phyloP scores from a whole-genome alignment of 192 early-diverging fungal species.

The Obelidium mucronatum region DNA sequence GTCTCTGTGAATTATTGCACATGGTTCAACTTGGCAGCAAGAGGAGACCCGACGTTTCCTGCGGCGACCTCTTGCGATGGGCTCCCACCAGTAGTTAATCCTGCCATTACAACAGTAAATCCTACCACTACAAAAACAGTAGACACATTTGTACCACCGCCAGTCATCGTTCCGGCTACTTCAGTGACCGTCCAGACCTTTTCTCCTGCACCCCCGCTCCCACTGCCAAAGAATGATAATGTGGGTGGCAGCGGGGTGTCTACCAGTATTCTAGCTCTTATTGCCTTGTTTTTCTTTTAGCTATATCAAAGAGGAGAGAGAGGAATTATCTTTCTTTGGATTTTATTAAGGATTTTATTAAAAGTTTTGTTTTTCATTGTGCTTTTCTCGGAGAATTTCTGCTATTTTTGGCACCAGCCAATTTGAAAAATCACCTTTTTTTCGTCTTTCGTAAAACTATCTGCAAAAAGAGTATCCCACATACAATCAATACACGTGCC shows the following conservation, averaged over 20 bases:
- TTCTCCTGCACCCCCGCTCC: not conserved
- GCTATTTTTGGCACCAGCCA: too few species aligned
- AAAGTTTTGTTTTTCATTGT: too few species aligned
- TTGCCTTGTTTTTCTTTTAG: not conserved
- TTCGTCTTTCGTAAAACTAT: too few species aligned
- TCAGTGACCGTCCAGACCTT: not conserved
- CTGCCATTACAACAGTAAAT: not conserved
- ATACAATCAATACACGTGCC: too few species aligned
- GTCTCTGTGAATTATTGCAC: conserved; percentile 10
- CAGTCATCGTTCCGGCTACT: not conserved
- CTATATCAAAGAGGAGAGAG: not conserved
- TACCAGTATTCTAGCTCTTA: not conserved
- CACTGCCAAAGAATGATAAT: too few species aligned
- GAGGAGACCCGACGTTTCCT: not conserved
- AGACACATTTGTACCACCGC: not conserved
- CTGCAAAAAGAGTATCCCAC: too few species aligned
- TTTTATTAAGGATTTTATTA: too few species aligned
- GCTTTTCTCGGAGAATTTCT: too few species aligned
- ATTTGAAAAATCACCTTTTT: too few species aligned
- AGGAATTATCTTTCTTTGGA: too few species aligned
- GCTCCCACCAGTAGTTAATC: not conserved
- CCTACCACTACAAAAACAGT: not conserved
- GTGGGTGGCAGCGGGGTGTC: not conserved
- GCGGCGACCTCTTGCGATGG: not conserved
- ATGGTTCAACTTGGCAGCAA: conserved; percentile 8